phyloP scores from a whole-genome alignment of 495 filamentous ascomycete species.

The Acidiella bohemica region DNA sequence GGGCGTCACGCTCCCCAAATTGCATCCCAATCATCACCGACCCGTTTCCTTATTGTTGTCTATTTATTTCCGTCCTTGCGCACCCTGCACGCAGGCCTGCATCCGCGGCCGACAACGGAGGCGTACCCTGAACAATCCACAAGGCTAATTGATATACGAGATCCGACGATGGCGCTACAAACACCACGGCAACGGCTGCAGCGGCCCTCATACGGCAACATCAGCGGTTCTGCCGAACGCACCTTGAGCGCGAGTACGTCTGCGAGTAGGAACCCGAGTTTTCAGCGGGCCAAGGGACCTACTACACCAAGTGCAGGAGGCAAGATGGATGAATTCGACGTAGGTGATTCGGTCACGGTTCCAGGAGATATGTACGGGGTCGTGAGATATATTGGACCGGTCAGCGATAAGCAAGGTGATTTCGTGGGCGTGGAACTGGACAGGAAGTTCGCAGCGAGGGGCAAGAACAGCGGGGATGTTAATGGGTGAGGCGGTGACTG shows the following conservation, averaged over 20 bases:
- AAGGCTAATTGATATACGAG: too few relatives aligned
- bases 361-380: constrained; percentile 88
- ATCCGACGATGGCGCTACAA: too few relatives aligned
- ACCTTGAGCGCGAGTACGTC: constrained; percentile 38
- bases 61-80: too few relatives aligned
- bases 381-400: constrained; percentile 75
- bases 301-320: constrained; percentile 24
- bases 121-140: too few relatives aligned
- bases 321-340: constrained; percentile 36
- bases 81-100: too few relatives aligned
- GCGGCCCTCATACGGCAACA: constrained; percentile 29
- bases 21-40: too few relatives aligned
- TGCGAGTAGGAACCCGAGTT: constrained; percentile 47
- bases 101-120: too few relatives aligned
- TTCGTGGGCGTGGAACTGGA: constrained; percentile 94
- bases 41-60: too few relatives aligned
- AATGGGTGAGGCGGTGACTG: constrained; percentile 76
- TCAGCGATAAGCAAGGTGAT: constrained; percentile 75
- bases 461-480: constrained; percentile 94
- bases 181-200: constrained; percentile 33
- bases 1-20: too few relatives aligned
- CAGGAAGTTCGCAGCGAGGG: constrained; percentile 60
- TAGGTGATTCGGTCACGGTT: constrained; percentile 87
- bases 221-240: constrained; percentile 43
- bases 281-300: constrained; percentile 48